Percentiles rank a stretch among this genome's conserved stretches.
Evolutionary conservation across 768 basidiomycete genomes (phyloP).

Genomic region (Mycena kentingensis): DNA sequence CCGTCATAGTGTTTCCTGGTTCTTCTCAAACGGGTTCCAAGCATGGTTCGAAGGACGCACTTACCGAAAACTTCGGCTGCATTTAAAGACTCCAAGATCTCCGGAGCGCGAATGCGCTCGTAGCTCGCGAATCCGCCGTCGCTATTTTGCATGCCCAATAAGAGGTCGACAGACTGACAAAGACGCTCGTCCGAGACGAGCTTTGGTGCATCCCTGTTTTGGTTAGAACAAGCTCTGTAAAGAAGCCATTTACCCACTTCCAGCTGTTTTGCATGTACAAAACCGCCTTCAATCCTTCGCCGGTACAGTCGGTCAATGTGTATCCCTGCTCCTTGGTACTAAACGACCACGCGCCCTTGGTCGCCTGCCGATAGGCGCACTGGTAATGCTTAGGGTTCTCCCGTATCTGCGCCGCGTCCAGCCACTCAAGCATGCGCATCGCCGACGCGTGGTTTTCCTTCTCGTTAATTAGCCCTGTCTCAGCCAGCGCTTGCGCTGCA

Average conservation of each 20-base stretch:
- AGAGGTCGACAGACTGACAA: conserved; percentile 81
- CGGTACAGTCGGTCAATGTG: conserved; percentile 92
- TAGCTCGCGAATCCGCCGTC: conserved; percentile 93
- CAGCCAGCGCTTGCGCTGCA: conserved; percentile 89
- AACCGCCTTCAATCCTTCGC: conserved; percentile 89
- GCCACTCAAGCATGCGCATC: conserved; percentile 68
- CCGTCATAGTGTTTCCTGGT: conserved; percentile 91
- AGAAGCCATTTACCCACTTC: conserved; percentile 47
- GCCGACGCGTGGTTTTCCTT: conserved; percentile 68
- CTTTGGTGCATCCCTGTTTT: conserved; percentile 60
- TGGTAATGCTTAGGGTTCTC: conserved; percentile 67
- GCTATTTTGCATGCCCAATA: conserved; percentile 83
- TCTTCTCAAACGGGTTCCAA: background rate
- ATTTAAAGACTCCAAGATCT: conserved; percentile 82
- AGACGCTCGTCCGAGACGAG: conserved; percentile 74
- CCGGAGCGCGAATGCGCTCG: conserved; percentile 81
- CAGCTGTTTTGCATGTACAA: conserved; percentile 81
- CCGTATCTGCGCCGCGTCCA: conserved; percentile 71
- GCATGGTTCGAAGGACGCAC: conserved; percentile 24
- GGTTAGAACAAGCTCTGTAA: conserved; percentile 11
- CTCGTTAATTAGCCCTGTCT: conserved; percentile 76
- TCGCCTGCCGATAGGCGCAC: conserved; percentile 64
- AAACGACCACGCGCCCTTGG: conserved; percentile 56
- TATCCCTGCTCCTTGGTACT: conserved; percentile 94
- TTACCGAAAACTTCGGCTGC: conserved; percentile 94